Evolutionary conservation across 306 rosid genomes (phyloP), one percentile per base, ranked within the genome.

Genomic region (Cicer pinnatifidum): DNA sequence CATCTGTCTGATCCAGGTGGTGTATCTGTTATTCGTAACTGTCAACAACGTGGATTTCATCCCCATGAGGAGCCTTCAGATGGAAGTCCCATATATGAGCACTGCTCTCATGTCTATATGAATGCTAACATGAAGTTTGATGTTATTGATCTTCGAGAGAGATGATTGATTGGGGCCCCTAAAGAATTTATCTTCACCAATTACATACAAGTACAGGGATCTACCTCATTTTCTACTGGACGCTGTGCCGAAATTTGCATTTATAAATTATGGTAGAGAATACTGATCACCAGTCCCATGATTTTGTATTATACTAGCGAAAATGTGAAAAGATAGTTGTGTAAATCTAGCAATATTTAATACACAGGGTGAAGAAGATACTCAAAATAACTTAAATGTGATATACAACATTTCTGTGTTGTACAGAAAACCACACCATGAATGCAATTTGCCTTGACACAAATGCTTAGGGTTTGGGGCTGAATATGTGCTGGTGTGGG

Each of bases 11-110:
- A 95, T 71, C 99, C 99, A 8, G 81, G 92, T 0, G 99, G 99
- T 5, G 93, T 95, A 37, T 88, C 97, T 3, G 86, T 90, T n/a
- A 87, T 95, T 66, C 96, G 97, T 6, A 86, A 87, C 78, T 95
- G 99, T 75, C 92, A 91, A 77, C 89, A 95, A 59, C 93, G 97
- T 5, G 99, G 99, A 47, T 95, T 95, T 85, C 99, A 95, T 88
- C 99, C 99, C 38, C 99, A 95, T 9, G 99, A 90, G 68, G 97
- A 95, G 93, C 82, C 99, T 77, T 54, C 78, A 0, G 99, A 91
- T 80, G 99, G 99, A 74, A 88, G 78, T 65, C 78, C 92, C 46
- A 86, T 95, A 67, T 95, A 95, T 57, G 99, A 95, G 87, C 99
- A 95, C 65, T 91, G 99, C 58, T 95, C 99, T 80, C 99, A 95